Base-by-base conservation (phyloP, 139 green algal species). In the Edaphochlamys debaryana region DNA sequence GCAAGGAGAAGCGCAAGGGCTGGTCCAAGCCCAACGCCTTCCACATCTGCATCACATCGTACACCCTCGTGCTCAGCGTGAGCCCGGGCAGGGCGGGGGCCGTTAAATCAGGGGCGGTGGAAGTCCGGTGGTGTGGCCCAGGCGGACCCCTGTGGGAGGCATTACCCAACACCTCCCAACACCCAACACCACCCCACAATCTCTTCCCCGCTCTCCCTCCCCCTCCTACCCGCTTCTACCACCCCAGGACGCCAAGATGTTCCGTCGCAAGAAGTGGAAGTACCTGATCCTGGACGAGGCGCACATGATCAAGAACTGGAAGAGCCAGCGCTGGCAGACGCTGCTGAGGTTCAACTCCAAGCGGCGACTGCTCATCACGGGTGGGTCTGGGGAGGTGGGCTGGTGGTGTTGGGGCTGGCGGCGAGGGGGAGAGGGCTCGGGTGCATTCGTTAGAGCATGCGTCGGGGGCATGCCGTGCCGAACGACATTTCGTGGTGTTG, bases 221-320 rank as follows among this genome's bases (percentile, higher is more conserved):
- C 22, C 56, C 3, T 70, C 38, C 23, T 32, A 27, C 54, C 54
- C 54, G 4, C 54, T 63, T 7, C 20, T 20, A 29, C 54, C 54
- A 15, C 23, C 20, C 58, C 91, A 96, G 92, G 96, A 99, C 85
- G 91, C 91, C 32, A 96, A 96, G 86, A 95, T 98, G 89, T 99
- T 99, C 90, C 88, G 93, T 70, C 95, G 97, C 60, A 99, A 99
- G 93, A 97, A 97, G 87, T 99, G 97, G 97, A 91, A 95, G 76
- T 99, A 99, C 87, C 92, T 99, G 36, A 99, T 99, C 85, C 90
- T 99, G 78, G 97, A 99, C 74, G 97, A 99, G 91, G 97, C 97
- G n/a, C 97, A 99, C 92, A 99, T 99, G 95, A 99, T 99, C 90
- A 99, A 99, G 92, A 99, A 99, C 91, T 99, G 97, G 97, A 95